Conservation (phyloP, 78 protist genomes). For the Bigelowiella natans region DNA sequence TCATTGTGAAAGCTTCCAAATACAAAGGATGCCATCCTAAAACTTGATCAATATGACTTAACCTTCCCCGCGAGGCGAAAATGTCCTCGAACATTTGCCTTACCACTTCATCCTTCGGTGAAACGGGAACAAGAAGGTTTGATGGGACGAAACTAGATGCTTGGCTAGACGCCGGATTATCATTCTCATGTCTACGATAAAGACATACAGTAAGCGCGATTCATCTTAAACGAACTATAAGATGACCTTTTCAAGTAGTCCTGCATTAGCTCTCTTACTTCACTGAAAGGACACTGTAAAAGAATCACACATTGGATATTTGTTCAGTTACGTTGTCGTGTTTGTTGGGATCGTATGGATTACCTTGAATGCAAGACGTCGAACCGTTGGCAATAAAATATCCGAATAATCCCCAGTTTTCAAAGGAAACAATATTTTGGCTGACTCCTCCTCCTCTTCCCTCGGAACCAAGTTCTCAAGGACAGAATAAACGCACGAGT, state of each 20-base stretch:
- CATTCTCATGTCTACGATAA: too few relatives aligned
- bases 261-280: background rate
- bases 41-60: background rate
- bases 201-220: too few relatives aligned
- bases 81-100: background rate
- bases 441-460: background rate
- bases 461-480: background rate
- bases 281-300: background rate
- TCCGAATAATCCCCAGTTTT: too few relatives aligned
- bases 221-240: too few relatives aligned
- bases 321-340: background rate
- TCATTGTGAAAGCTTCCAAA: background rate
- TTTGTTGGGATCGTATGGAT: background rate
- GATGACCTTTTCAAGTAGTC: background rate
- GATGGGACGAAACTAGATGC: background rate
- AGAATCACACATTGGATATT: background rate
- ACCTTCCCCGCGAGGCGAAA: background rate
- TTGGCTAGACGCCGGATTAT: background rate
- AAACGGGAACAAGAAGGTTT: background rate
- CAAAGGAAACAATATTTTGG: too few relatives aligned
- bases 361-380: background rate
- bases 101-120: background rate
- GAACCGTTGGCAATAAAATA: background rate
- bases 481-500: background rate
- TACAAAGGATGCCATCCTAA: background rate